phyloP scores from a whole-genome alignment of 2,329 filamentous ascomycete genomes.

The Hymenoscyphus fraxineus region DNA sequence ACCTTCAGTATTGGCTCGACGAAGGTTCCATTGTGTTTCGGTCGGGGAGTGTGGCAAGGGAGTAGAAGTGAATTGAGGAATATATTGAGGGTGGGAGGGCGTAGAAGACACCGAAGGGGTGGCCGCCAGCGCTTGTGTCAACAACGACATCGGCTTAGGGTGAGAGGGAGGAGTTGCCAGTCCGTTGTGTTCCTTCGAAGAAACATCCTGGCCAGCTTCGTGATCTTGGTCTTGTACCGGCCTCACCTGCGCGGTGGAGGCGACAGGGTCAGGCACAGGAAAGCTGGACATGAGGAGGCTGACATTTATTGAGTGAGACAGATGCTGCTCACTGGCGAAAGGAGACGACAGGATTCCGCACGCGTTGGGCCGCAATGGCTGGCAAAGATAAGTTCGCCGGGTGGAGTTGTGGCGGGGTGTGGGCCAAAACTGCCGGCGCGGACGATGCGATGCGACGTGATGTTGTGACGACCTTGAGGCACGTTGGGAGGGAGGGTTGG shows the following conservation, averaged over 20 bases:
- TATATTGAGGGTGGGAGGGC: conserved; percentile 3
- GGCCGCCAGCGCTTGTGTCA: conserved; percentile 31
- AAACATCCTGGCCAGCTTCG: conserved; percentile 24
- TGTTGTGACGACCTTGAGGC: too few relatives aligned
- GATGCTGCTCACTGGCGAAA: conserved; percentile 14
- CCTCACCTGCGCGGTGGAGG: conserved; percentile 32
- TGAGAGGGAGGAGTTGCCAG: conserved; percentile 15
- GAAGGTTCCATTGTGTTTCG: conserved; percentile 15
- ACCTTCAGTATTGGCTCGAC: conserved; percentile 18
- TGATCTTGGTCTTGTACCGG: conserved; percentile 20
- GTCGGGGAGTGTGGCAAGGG: conserved; percentile 8
- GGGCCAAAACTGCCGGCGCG: not conserved
- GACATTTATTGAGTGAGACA: conserved; percentile 34
- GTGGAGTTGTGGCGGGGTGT: not conserved
- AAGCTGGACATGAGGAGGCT: conserved; percentile 35
- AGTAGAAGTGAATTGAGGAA: conserved; percentile 7
- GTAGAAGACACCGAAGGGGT: conserved; percentile 15
- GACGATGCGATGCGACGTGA: not conserved
- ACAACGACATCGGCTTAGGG: conserved; percentile 28
- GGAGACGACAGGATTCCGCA: conserved; percentile 33
- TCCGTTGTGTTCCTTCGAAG: conserved; percentile 23
- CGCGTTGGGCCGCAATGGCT: conserved; percentile 28
- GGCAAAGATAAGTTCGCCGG: not conserved
- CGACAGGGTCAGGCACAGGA: conserved; percentile 35
- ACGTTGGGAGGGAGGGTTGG: not conserved